Percentiles rank a stretch among this genome's conserved stretches.
Evolutionary conservation across 2,329 filamentous ascomycete genomes (phyloP).

Genomic region (Penicillium olsonii): DNA sequence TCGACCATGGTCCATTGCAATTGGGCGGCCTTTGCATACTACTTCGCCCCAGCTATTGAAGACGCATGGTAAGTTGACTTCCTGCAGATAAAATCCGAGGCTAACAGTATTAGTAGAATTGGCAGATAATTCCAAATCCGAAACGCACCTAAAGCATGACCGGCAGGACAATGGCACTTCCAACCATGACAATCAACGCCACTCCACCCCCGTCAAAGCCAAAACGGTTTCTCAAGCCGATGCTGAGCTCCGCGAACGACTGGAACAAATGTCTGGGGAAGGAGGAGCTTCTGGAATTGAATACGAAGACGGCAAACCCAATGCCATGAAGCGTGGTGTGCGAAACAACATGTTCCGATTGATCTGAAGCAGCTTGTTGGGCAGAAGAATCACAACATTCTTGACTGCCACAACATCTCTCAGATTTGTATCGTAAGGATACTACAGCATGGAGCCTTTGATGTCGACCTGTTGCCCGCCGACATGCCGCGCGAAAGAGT

Average conservation of each 20-base stretch:
- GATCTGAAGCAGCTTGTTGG: conserved; percentile 44
- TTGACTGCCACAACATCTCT: no score
- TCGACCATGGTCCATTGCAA: background rate
- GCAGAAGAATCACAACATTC: no score
- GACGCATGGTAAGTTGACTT: conserved; percentile 6
- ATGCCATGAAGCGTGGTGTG: conserved; percentile 72
- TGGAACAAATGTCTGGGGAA: conserved; percentile 68
- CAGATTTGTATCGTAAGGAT: no score
- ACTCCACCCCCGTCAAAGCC: conserved; percentile 23
- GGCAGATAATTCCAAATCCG: background rate
- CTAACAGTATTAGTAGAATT: background rate
- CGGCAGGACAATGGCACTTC: background rate
- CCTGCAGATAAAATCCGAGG: background rate
- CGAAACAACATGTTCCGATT: conserved; percentile 77
- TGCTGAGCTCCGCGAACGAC: conserved; percentile 64
- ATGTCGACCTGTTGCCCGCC: no score
- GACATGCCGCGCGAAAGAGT: no score
- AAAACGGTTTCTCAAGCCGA: conserved; percentile 67
- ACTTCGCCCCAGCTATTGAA: conserved; percentile 2
- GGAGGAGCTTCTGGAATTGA: conserved; percentile 72
- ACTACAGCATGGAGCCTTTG: no score
- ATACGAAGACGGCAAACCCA: conserved; percentile 72
- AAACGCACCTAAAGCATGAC: background rate
- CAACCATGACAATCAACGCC: conserved; percentile 7
- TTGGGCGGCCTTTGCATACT: conserved; percentile 6